Percentiles rank a stretch among this genome's conserved stretches.
phyloP scores from a whole-genome alignment of 441 rosid genomes.

The Corymbia calophylla region DNA sequence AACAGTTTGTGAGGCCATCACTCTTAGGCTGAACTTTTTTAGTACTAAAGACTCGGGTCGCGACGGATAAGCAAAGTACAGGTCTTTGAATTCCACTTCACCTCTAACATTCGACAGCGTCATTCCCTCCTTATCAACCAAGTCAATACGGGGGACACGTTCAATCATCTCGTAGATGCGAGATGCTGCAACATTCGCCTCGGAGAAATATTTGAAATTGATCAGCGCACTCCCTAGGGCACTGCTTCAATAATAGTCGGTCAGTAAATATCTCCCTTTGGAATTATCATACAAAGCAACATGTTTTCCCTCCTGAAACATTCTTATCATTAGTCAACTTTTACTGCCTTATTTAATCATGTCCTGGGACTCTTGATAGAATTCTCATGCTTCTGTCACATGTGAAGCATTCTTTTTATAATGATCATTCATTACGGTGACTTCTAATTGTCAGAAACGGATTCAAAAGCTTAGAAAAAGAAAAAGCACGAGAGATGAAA shows the following conservation, averaged over 20 bases:
- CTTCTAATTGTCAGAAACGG: neutral
- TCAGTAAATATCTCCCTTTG: neutral
- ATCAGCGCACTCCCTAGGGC: constrained; percentile 9
- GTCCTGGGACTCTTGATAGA: neutral
- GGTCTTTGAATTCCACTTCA: constrained; percentile 21
- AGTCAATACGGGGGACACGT: constrained; percentile 3
- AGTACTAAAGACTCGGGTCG: constrained; percentile 21
- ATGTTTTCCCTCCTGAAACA: neutral
- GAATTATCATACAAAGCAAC: neutral
- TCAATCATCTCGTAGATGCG: constrained; percentile 13
- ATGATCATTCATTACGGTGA: neutral
- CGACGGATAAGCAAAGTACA: constrained; percentile 26
- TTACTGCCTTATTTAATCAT: neutral
- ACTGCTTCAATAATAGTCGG: neutral
- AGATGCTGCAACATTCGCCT: constrained; percentile 8
- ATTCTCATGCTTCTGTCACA: neutral
- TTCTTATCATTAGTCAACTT: neutral
- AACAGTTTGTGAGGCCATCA: constrained; percentile 16
- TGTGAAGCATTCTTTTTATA: neutral
- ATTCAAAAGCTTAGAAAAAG: neutral
- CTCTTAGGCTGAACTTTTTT: constrained; percentile 19
- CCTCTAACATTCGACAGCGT: constrained; percentile 17
- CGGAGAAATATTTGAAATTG: constrained; percentile 9
- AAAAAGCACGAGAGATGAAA: neutral
- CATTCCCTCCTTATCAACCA: constrained; percentile 1